Conservation (phyloP, 805 yeast species). For the Candida maltosa region DNA sequence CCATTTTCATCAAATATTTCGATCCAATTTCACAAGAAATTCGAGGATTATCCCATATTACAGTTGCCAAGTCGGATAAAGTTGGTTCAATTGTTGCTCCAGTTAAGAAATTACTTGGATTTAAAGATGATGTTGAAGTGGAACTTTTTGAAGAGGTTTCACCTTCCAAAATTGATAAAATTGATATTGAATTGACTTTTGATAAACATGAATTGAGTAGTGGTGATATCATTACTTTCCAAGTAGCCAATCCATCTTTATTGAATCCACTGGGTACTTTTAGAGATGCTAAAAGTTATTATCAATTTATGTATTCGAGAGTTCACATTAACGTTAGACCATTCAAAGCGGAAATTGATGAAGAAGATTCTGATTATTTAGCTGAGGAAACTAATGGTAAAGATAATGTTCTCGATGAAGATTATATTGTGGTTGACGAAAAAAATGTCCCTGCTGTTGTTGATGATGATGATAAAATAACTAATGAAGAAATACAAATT, state of each 20-base stretch:
- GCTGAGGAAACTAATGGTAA: constrained; percentile 17
- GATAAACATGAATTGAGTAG: constrained; percentile 56
- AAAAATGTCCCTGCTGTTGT: neutral
- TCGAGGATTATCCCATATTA: constrained; percentile 63
- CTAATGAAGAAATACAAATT: constrained; percentile 13
- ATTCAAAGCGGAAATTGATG: constrained; percentile 39
- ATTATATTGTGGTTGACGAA: neutral
- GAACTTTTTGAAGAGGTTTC: constrained; percentile 60
- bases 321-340: constrained; percentile 55
- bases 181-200: constrained; percentile 41
- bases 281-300: constrained; percentile 42
- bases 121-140: constrained; percentile 29
- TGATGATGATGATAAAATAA: constrained; percentile 12
- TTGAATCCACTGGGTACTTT: constrained; percentile 13
- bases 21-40: constrained; percentile 53
- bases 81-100: constrained; percentile 39
- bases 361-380: constrained; percentile 48
- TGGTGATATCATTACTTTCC: constrained; percentile 63
- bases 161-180: constrained; percentile 45
- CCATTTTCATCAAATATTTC: constrained; percentile 60
- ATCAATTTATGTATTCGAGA: constrained; percentile 55
- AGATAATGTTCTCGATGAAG: constrained; percentile 4
- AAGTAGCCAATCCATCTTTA: constrained; percentile 20
- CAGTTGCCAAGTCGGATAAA: constrained; percentile 46
- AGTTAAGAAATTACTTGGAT: constrained; percentile 40